Conservation (phyloP, 805 yeast genomes). For the Metschnikowia aberdeeniae region DNA sequence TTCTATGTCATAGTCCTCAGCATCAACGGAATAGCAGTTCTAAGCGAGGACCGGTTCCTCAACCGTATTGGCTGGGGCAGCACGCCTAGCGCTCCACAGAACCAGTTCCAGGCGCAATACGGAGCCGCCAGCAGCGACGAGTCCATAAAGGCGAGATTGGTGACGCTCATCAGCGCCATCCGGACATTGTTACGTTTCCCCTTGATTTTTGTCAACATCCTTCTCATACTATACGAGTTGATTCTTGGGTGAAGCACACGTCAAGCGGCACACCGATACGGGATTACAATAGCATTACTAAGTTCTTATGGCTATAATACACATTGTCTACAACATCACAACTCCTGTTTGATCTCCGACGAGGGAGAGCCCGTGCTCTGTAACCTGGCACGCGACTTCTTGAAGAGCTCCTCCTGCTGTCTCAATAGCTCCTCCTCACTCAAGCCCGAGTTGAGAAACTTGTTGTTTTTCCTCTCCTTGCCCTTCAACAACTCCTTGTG, state of each 20-base stretch:
- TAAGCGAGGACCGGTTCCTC: constrained; percentile 75
- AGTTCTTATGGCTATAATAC: constrained; percentile 10
- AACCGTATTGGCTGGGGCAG: constrained; percentile 49
- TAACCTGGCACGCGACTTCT: constrained; percentile 64
- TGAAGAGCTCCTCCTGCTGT: constrained; percentile 91
- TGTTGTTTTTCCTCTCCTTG: constrained; percentile 86
- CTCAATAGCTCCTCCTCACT: constrained; percentile 87
- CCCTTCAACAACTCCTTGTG: constrained; percentile 87
- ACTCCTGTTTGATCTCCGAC: constrained; percentile 14
- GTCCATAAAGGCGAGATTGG: constrained; percentile 53
- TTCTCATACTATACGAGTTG: constrained; percentile 68
- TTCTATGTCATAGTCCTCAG: constrained; percentile 55
- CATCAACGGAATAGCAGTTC: constrained; percentile 71
- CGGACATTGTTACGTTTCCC: constrained; percentile 75
- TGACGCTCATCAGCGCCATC: constrained; percentile 66
- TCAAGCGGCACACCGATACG: too few relatives aligned
- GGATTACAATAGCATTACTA: too few relatives aligned
- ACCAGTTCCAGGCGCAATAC: constrained; percentile 20
- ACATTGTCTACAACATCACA: constrained; percentile 6
- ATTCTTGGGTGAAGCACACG: constrained; percentile 48
- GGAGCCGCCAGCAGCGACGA: constrained; percentile 41
- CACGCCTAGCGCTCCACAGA: constrained; percentile 11
- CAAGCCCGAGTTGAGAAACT: constrained; percentile 88
- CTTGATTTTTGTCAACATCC: constrained; percentile 59
- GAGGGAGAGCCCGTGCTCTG: constrained; percentile 31